Percentiles rank a stretch among this genome's conserved stretches.
phyloP scores from a whole-genome alignment of 2,329 filamentous ascomycete species.

The Shiraia sp. region DNA sequence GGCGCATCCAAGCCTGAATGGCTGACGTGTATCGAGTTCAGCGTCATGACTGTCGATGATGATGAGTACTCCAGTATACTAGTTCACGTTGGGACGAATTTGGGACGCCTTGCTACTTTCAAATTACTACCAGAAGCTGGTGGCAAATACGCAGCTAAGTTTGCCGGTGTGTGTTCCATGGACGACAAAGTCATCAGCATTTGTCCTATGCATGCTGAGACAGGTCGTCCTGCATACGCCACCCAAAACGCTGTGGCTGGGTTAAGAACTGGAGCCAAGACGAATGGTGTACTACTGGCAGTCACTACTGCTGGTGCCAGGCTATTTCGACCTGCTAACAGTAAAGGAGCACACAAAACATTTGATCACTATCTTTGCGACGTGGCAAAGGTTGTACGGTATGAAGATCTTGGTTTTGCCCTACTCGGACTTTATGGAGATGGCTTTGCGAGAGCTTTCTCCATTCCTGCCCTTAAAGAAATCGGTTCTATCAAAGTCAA shows the following conservation, averaged over 20 bases:
- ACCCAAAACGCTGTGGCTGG: constrained; percentile 76
- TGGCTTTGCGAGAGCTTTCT: constrained; percentile 76
- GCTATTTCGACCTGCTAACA: constrained; percentile 81
- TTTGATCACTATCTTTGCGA: constrained; percentile 87
- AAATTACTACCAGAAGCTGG: constrained; percentile 77
- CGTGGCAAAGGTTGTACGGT: constrained; percentile 74
- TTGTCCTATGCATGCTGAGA: constrained; percentile 76
- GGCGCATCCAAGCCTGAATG: constrained; percentile 64
- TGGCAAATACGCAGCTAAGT: constrained; percentile 71
- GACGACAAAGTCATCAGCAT: constrained; percentile 74
- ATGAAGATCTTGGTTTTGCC: constrained; percentile 74
- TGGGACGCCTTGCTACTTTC: constrained; percentile 84
- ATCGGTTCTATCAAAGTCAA: constrained; percentile 68
- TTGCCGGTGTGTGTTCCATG: constrained; percentile 68
- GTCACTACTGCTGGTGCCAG: constrained; percentile 76
- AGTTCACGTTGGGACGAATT: constrained; percentile 86
- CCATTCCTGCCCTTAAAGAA: constrained; percentile 86
- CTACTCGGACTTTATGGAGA: constrained; percentile 86
- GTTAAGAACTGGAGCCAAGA: constrained; percentile 71
- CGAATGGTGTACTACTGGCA: constrained; percentile 80
- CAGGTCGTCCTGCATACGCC: constrained; percentile 74
- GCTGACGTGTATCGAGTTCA: constrained; percentile 84
- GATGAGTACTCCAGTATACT: constrained; percentile 94
- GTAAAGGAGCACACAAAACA: constrained; percentile 88
- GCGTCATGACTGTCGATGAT: constrained; percentile 85